These are phyloP conservation scores for Clitopilus hobsonii DNA, from an alignment of 768 basidiomycete species.

Conservation along the genomic window DNA sequence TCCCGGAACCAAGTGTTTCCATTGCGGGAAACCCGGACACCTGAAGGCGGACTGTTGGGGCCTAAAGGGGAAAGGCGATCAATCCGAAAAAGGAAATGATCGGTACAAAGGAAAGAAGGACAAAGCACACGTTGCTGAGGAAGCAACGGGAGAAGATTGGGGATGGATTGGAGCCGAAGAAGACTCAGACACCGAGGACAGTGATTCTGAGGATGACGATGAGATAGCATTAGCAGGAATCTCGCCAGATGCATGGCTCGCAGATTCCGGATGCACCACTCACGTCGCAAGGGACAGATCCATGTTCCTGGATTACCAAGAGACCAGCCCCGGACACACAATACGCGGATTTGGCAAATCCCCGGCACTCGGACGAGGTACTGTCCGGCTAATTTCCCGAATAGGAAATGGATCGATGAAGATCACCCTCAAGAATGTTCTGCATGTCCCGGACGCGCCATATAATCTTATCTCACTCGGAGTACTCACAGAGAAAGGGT, in stretches of 20 bases:
- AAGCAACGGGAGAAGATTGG: background rate
- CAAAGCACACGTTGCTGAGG: background rate
- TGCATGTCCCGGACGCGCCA: constrained; percentile 1
- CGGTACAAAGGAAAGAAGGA: background rate
- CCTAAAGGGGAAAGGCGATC: background rate
- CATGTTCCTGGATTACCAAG: background rate
- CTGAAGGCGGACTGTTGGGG: background rate
- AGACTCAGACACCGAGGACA: background rate
- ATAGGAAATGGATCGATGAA: background rate
- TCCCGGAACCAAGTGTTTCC: constrained; percentile 6
- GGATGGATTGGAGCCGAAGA: background rate
- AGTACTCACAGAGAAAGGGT: constrained; percentile 10
- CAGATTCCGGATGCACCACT: background rate
- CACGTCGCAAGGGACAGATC: background rate
- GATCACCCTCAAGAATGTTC: background rate
- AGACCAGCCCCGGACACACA: background rate
- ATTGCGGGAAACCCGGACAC: constrained; percentile 8
- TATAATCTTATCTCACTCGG: constrained; percentile 15
- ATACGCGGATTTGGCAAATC: background rate
- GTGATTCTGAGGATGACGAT: background rate
- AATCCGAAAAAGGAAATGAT: background rate
- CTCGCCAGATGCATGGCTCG: background rate
- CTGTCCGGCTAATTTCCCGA: background rate
- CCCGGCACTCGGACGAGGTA: background rate
- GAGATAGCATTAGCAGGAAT: background rate